Evolutionary conservation across 2,329 filamentous ascomycete species (phyloP), one percentile per base, ranked within the genome.

Genomic region (Colletotrichum orchidophilum): DNA sequence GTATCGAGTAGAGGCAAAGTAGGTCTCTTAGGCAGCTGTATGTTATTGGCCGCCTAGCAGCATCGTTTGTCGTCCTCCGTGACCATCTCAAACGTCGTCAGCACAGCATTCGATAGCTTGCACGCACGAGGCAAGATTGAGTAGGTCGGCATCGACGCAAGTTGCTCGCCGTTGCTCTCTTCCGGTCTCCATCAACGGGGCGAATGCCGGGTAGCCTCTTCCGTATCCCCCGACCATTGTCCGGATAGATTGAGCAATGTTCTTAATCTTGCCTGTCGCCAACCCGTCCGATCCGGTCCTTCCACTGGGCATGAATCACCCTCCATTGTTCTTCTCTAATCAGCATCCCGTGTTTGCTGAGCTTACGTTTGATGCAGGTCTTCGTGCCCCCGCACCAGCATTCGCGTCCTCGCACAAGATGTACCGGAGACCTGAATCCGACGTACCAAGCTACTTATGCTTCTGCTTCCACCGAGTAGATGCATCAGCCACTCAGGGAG

Each of bases 381-480:
- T 29, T 46, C n/a, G 39, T 15, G 15, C 60, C 26, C 15, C 42
- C 35, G 33, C 31, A 24, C 33, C 33, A 24, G 18, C 49, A 29
- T 24, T 24, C 31, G 33, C 54, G 50, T n/a, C 18, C 55, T 66
- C 63, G 31, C 26, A 57, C 55, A 50, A 31, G 33, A 69, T 63
- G 69, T 71, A 71, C 27, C 24, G 26, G 42, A 33, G 33, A 71
- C 69, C 39, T 59, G 27, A 54, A 54, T 15, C 5, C 53, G 9
- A 63, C 52, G 64, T 71, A 71, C 64, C 68, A 13, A 13, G 50
- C 63, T 55, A 50, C 15, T 24, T 31, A 65, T 66, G 64, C 33
- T 35, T 53, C 12, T 63, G 52, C 69, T 71, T 71, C 21, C 69
- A 71, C 69, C 69, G 69, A 69, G 59, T 71, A 18, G 5, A 52